Evolutionary conservation across 495 filamentous ascomycete genomes (phyloP).

Genomic region (Penicillium antarcticum): DNA sequence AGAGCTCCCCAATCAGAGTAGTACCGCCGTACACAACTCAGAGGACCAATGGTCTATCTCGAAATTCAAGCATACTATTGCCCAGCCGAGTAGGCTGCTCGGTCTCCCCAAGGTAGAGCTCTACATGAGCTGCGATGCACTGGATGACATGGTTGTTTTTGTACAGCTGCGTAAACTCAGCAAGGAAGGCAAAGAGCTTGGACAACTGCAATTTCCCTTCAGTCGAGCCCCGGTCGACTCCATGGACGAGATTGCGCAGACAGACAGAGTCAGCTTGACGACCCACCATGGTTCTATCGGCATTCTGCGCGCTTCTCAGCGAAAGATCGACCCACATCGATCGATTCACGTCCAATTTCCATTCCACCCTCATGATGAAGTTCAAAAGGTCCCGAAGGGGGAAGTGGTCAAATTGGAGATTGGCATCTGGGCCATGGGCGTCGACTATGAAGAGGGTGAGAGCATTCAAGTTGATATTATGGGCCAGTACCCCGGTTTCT

Average conservation of each 20-base stretch:
- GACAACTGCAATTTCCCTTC: constrained; percentile 34
- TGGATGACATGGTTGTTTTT: constrained; percentile 36
- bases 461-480: constrained; percentile 23
- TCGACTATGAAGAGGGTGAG: constrained; percentile 13
- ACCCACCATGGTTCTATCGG: constrained; percentile 12
- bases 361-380: constrained; percentile 10
- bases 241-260: constrained; percentile 10
- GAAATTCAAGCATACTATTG: constrained; percentile 22
- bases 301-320: constrained; percentile 14
- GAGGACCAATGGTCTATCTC: constrained; percentile 10
- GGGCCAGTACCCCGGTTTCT: constrained; percentile 32
- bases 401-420: constrained; percentile 13
- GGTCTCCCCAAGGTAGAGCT: constrained; percentile 26
- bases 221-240: constrained; percentile 23
- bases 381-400: constrained; percentile 4
- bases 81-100: constrained; percentile 18
- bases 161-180: constrained; percentile 31
- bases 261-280: not conserved
- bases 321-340: constrained; percentile 11
- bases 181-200: constrained; percentile 28
- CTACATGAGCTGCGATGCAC: constrained; percentile 27
- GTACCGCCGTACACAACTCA: constrained; percentile 13
- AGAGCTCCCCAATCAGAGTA: not conserved
- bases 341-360: constrained; percentile 16
- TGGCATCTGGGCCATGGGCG: constrained; percentile 17